Evolutionary conservation across 1,284 basidiomycete genomes (phyloP), one percentile per base, ranked within the genome.

Genomic region (Leccinum fallax): DNA sequence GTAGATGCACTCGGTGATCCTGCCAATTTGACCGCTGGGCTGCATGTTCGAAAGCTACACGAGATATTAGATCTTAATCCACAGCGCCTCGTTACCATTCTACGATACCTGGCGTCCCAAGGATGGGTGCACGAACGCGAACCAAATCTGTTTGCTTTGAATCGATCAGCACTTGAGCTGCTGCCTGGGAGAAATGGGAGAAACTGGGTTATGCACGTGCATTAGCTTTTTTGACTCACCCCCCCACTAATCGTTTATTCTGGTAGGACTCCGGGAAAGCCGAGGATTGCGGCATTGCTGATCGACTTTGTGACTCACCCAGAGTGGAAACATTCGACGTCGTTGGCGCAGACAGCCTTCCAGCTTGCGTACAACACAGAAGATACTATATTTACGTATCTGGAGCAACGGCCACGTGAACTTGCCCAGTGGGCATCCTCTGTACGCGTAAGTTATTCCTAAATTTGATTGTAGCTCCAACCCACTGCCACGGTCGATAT

Each of bases 101-200:
- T 72, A 21, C 69, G 71, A 26, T 67, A 66, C 51, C 62, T 72
- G 9, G 59, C 68, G 5, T 53, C 67, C 2, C 62, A 67, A 19
- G 71, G 71, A 16, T 73, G 71, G 71, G 52, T 73, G 3, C 58
- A 61, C 36, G 71, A 73, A 57, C 61, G 59, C 4, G 62, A 58
- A 21, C 61, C 67, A 21, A 63, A 66, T 15, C 57, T 61, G 49
- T 40, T 72, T 40, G 62, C 62, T n/a, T 59, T 73, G 40, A 70
- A 63, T 26, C 66, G 71, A 10, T 57, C 71, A 1, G 66, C 71
- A 4, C 58, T 72, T 10, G 67, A 73, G 58, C 63, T 73, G 10
- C 55, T 63, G 1, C 48, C 53, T 30, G 69, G 67, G 3, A 55
- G 49, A 24, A 67, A 67, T 40, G 71, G 71, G 30, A 60, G 70